Conservation (phyloP, 2,329 filamentous ascomycete species). For the Cladobotryum protrusum region DNA sequence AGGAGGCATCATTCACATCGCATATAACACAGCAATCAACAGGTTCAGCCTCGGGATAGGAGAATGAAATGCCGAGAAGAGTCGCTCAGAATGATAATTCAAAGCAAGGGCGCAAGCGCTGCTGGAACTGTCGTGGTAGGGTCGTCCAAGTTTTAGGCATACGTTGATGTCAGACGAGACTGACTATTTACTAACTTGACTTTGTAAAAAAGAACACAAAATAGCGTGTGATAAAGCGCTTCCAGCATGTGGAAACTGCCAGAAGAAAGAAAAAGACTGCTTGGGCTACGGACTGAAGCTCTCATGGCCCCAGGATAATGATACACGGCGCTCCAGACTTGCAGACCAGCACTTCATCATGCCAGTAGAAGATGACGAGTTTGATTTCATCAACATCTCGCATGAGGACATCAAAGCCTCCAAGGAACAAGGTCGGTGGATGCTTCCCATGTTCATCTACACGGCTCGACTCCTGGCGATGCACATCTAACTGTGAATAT, state of each 20-base stretch:
- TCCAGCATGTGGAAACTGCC: conserved; percentile 5
- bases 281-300: conserved; percentile 9
- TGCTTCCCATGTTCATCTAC: background rate
- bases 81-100: too few relatives aligned
- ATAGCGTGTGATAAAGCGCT: conserved; percentile 6
- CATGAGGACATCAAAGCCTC: conserved; percentile 3
- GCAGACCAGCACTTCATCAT: conserved; percentile 1
- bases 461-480: too few relatives aligned
- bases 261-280: conserved; percentile 4
- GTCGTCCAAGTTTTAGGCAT: background rate
- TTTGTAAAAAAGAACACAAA: conserved; percentile 5
- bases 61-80: too few relatives aligned
- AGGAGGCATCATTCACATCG: too few relatives aligned
- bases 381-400: conserved; percentile 4
- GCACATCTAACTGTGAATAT: background rate
- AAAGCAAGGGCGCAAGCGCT: conserved; percentile 8
- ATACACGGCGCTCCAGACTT: conserved; percentile 2
- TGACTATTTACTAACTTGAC: background rate
- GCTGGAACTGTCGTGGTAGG: conserved; percentile 10
- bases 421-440: background rate
- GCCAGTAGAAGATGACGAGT: background rate
- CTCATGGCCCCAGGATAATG: conserved; percentile 9
- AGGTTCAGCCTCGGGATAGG: too few relatives aligned
- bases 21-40: too few relatives aligned
- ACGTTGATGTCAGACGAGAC: too few relatives aligned